Base-by-base conservation (phyloP, 2,329 filamentous ascomycete species). In the Leptographium procerum region DNA sequence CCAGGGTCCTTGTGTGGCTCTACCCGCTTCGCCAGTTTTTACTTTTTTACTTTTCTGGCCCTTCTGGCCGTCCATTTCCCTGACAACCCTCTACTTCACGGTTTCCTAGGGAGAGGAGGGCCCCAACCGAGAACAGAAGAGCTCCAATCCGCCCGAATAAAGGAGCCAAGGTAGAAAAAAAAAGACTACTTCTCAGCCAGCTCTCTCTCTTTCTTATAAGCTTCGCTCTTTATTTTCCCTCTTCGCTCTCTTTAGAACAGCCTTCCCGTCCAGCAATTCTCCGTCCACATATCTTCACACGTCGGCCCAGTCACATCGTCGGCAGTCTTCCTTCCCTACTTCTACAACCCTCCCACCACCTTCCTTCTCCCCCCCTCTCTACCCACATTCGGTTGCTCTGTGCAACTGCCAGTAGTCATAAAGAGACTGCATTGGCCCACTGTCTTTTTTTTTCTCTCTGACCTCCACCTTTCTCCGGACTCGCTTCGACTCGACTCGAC, bases 41-140 rank as follows among this genome's bases (percentile, higher is more conserved):
- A 22, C 24, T 50, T 29, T 50, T 50, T 31, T 52, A n/a, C n/a
- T 28, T 53, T 40, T 29, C n/a, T n/a, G n/a, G 31, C 14, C 51
- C 16, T 48, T 29, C 31, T 55, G 36, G 26, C 31, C 50, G 48
- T 33, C 36, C 50, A 57, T 57, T 56, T 56, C 54, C 54, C 54
- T 34, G 54, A 56, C 54, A 56, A 56, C 54, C 54, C 40, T 48
- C 43, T 24, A n/a, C 43, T 48, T 33, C 36, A 56, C 26, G 28
- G 54, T 48, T 56, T 48, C 40, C 52, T 43, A 48, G 54, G 54
- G 54, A 56, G 54, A 43, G 36, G 40, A 48, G 40, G 54, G 54
- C 28, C 43, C n/a, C 54, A 19, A 22, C 40, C 40, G 11, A 47
- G 40, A 47, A 47, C 26, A 29, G 40, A 31, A 45, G 22, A 36